phyloP scores from a whole-genome alignment of 2,329 filamentous ascomycete species.

The Sphaerulina vaccinii region DNA sequence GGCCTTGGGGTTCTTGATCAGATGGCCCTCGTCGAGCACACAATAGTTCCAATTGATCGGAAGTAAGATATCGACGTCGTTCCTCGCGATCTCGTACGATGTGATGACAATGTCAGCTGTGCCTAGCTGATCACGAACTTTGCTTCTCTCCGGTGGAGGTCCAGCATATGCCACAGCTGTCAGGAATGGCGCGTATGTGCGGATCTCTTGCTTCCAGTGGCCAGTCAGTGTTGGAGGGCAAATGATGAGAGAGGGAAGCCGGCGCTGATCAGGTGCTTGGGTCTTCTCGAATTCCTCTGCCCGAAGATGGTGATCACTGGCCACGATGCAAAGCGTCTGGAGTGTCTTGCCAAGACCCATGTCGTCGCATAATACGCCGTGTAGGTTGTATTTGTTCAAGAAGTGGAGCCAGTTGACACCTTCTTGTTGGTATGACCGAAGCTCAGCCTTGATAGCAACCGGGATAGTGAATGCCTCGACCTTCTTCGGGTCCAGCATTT shows the following conservation, averaged over 20 bases:
- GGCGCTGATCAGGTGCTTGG: conserved; percentile 71
- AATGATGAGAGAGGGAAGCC: conserved; percentile 86
- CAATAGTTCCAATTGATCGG: conserved; percentile 95
- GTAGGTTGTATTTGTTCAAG: conserved; percentile 95
- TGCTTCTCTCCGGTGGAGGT: conserved; percentile 74
- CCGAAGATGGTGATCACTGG: conserved; percentile 92
- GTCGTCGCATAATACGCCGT: conserved; percentile 97
- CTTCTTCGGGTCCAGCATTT: conserved; percentile 95
- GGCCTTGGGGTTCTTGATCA: conserved; percentile 98
- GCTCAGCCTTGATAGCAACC: conserved; percentile 92
- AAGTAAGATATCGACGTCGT: conserved; percentile 82
- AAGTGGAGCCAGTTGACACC: conserved; percentile 99
- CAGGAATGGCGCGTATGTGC: conserved; percentile 91
- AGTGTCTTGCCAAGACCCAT: conserved; percentile 98
- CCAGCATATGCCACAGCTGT: conserved; percentile 88
- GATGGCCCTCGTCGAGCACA: conserved; percentile 92
- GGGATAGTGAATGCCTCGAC: conserved; percentile 92
- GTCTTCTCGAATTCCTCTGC: conserved; percentile 88
- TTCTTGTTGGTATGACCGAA: conserved; percentile 96
- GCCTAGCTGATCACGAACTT: conserved; percentile 66
- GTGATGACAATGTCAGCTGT: conserved; percentile 92
- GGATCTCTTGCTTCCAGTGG: conserved; percentile 98
- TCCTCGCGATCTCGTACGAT: conserved; percentile 96
- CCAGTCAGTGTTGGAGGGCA: conserved; percentile 95
- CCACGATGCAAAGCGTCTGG: conserved; percentile 96